Evolutionary conservation across 352 stramenopile species (phyloP), one percentile per base, ranked within the genome.

Genomic region (Globisporangium paroecandrum): DNA sequence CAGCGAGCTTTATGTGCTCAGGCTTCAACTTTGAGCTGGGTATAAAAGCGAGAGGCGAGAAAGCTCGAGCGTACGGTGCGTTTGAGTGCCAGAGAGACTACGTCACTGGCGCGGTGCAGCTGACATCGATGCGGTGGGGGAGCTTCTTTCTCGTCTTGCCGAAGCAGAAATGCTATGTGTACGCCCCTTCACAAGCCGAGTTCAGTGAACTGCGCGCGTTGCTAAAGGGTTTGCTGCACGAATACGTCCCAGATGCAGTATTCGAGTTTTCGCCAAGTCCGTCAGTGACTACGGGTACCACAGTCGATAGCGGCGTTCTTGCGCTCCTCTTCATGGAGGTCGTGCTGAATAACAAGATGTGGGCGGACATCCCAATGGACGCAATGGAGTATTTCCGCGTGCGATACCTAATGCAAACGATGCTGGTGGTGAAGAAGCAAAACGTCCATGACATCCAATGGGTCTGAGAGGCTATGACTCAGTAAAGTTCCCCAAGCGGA

Each of bases 371-470:
- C 8, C 47, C 55, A 13, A 27, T 46, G 27, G 29, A 46, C 8
- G 24, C 13, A 4, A 36, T 61, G 15, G 38, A 53, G 36, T 64
- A 64, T 41, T 49, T 55, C 4, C 58, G 58, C 1, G n/a, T 36
- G 3, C 58, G 58, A 4, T 54, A 55, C 15, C 58, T 64, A 8
- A 38, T 64, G 38, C 58, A 55, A 6, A 38, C 58, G n/a, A 38
- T 38, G 1, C 32, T 36, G 58, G 24, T 64, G 12, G 58, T 64
- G 58, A 41, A 22, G n/a, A 64, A 64, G 58, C 58, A 64, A 49
- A 46, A 66, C 18, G 18, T 59, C 9, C 61, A 59, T n/a, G 32
- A 34, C 27, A 72, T 58, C 58, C 53, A 72, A 67, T 68, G 25
- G 49, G 29, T 36, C 1, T 65, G 10, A 27, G 4, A 20, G 25